These are phyloP conservation scores for Coelastrella sp. DNA, from an alignment of 139 green algal species.

Conservation along the genomic window DNA sequence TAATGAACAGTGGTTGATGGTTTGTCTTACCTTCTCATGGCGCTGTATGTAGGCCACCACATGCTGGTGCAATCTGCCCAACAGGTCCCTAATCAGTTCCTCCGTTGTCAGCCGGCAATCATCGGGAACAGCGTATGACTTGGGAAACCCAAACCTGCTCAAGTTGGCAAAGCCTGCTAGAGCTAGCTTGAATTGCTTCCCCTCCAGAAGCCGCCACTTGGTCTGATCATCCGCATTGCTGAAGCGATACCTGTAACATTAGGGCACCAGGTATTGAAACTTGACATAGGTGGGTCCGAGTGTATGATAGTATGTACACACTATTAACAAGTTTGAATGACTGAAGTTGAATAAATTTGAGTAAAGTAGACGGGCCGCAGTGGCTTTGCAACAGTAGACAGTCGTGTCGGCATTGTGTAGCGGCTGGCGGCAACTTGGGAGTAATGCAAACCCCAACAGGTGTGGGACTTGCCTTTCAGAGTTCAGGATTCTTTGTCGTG, in stretches of 20 bases:
- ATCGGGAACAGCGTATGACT: background rate
- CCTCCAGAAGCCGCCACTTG: background rate
- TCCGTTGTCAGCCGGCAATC: background rate
- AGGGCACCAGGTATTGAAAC: background rate
- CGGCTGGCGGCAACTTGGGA: too few species aligned
- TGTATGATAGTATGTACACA: background rate
- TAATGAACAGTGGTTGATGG: too few species aligned
- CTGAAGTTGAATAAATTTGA: background rate
- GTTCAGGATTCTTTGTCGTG: too few species aligned
- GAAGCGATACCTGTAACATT: background rate
- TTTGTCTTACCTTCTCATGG: too few species aligned
- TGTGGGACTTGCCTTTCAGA: too few species aligned
- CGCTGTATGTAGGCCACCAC: background rate
- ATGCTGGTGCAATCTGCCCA: background rate
- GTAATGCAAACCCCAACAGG: too few species aligned
- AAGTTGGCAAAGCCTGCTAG: background rate
- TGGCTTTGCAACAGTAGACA: too few species aligned
- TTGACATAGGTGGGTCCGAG: too few species aligned
- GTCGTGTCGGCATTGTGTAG: too few species aligned
- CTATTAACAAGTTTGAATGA: too few species aligned
- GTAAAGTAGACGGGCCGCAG: too few species aligned
- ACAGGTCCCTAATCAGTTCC: background rate
- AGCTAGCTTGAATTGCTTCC: slow-evolving; percentile 1
- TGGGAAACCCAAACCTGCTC: background rate
- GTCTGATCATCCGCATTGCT: background rate